Evolutionary conservation across 2,329 filamentous ascomycete species (phyloP).

Genomic region (Fusarium subtropicale): DNA sequence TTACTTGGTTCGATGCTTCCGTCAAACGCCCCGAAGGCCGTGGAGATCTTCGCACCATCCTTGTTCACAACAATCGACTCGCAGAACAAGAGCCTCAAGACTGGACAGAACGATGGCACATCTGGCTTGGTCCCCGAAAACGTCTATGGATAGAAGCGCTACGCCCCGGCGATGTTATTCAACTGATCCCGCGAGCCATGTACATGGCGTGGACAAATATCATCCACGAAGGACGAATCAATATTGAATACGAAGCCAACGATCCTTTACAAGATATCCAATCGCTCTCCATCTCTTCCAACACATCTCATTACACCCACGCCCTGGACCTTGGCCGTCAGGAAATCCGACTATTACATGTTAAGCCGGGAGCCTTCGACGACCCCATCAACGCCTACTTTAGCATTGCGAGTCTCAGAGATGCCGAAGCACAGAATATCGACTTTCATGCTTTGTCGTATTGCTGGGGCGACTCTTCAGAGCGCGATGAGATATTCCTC

Average conservation of each 20-base stretch:
- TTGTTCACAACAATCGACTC: conserved; percentile 15
- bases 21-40: conserved; percentile 32
- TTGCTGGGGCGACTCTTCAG: conserved; percentile 29
- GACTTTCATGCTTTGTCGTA: conserved; percentile 31
- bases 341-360: conserved; percentile 24
- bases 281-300: neutral
- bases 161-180: conserved; percentile 23
- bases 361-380: conserved; percentile 20
- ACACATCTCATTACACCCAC: neutral
- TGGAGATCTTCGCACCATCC: conserved; percentile 27
- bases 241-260: conserved; percentile 25
- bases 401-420: neutral
- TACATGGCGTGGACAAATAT: conserved; percentile 39
- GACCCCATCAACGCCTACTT: conserved; percentile 21
- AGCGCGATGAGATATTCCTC: conserved; percentile 13
- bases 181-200: conserved; percentile 32
- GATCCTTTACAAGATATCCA: neutral
- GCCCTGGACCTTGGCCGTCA: neutral
- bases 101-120: conserved; percentile 5
- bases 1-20: conserved; percentile 36
- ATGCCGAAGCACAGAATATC: neutral
- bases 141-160: conserved; percentile 28
- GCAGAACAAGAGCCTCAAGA: conserved; percentile 15
- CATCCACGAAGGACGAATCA: conserved; percentile 20
- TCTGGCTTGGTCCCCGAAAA: conserved; percentile 4